Percentiles rank a stretch among this genome's conserved stretches.
Evolutionary conservation across 768 basidiomycete species (phyloP).

Genomic region (Hysterangium stoloniferum): DNA sequence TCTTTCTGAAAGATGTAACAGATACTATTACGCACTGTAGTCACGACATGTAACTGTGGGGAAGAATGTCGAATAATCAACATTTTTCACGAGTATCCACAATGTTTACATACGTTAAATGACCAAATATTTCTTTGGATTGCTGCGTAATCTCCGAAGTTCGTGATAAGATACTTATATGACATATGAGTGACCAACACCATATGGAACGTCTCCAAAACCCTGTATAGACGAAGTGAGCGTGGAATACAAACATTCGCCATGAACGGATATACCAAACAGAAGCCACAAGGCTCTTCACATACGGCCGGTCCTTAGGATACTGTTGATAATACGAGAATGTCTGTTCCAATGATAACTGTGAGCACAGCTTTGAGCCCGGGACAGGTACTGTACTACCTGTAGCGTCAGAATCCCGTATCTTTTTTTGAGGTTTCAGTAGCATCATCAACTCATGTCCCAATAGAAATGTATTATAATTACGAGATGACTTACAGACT

Average conservation of each 20-base stretch:
- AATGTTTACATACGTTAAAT: background rate
- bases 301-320: background rate
- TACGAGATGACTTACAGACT: no score
- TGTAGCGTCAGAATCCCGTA: background rate
- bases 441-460: no score
- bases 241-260: background rate
- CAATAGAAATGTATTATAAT: no score
- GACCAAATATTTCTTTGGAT: background rate
- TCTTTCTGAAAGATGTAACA: background rate
- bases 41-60: background rate
- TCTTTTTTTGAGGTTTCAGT: no score
- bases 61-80: background rate
- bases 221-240: background rate
- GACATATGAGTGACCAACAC: background rate
- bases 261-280: background rate
- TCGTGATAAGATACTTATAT: background rate
- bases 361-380: background rate
- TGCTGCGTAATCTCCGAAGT: background rate
- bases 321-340: background rate
- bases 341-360: background rate
- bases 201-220: background rate
- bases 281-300: background rate
- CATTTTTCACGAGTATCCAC: background rate
- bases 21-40: background rate
- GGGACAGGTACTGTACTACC: background rate